phyloP scores from a whole-genome alignment of 306 rosid genomes.

The Abrus precatorius region DNA sequence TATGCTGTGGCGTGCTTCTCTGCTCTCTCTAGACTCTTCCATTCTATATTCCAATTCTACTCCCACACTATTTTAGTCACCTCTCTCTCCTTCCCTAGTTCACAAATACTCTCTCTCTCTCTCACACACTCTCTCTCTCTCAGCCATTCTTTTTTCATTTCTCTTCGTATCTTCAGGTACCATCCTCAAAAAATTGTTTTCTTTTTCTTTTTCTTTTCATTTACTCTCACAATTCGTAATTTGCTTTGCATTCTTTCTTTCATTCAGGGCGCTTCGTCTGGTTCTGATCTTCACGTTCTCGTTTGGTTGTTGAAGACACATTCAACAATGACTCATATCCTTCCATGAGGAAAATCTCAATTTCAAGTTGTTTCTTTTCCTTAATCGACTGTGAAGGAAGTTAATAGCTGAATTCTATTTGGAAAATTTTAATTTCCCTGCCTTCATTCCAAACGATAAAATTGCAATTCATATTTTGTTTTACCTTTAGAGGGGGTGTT shows the following conservation, averaged over 20 bases:
- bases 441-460: neutral
- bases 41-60: conserved; percentile 6
- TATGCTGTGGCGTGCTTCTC: neutral
- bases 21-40: conserved; percentile 38
- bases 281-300: conserved; percentile 39
- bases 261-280: conserved; percentile 28
- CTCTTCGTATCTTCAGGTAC: conserved; percentile 4
- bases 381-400: neutral
- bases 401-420: neutral
- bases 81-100: neutral
- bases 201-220: no score
- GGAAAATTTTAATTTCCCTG: neutral
- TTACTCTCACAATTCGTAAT: neutral
- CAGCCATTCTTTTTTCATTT: neutral
- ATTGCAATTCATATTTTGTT: neutral
- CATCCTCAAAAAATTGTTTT: no score
- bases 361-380: neutral
- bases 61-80: neutral
- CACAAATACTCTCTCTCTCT: conserved; percentile 2
- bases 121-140: neutral
- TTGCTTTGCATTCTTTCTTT: neutral
- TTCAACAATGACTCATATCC: conserved; percentile 77
- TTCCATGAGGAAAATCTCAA: conserved; percentile 14
- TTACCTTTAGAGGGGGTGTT: neutral
- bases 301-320: conserved; percentile 39